Conservation (phyloP, 176 grass and related monocot genomes). For the sorghum (Sorghum bicolor) region Sorghum_bicolor_NCBIv3 NC_012871.2:44997001-44997500, state of each 20-base stretch:
- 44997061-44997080: constrained; percentile 80
- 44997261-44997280: neutral
- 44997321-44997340: neutral
- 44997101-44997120: constrained; percentile 84
- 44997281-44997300: neutral
- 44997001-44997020: constrained; percentile 72
- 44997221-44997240: neutral
- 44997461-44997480: neutral
- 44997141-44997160: neutral
- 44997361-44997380: neutral
- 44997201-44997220: neutral
- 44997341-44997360: neutral
- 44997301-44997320: neutral
- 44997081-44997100: constrained; percentile 89
- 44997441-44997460: neutral
- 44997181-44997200: neutral
- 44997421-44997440: neutral
- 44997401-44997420: neutral
- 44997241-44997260: neutral
- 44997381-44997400: neutral
- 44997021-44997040: constrained; percentile 81
- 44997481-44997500: neutral
- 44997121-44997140: constrained; percentile 59
- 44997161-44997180: neutral
- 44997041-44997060: constrained; percentile 88